These are phyloP conservation scores for Fusarium multiceps DNA, from an alignment of 2,329 filamentous ascomycete genomes.

Conservation along the genomic window DNA sequence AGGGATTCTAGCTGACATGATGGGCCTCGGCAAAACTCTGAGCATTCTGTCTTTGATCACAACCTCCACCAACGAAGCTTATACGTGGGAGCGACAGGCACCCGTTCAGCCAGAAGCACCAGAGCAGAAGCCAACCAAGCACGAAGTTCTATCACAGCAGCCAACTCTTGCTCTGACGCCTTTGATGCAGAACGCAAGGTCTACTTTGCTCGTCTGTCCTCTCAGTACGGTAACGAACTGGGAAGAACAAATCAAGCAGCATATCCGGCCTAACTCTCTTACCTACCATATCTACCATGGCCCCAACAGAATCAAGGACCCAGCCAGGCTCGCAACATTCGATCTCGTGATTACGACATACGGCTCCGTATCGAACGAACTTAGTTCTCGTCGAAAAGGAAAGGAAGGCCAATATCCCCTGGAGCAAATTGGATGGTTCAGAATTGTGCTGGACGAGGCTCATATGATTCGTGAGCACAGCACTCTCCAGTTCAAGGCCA, in stretches of 20 bases:
- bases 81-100: constrained; percentile 66
- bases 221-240: constrained; percentile 94
- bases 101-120: constrained; percentile 62
- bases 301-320: constrained; percentile 75
- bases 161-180: constrained; percentile 61
- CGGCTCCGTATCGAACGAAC: constrained; percentile 84
- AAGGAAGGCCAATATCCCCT: constrained; percentile 73
- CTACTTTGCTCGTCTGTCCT: constrained; percentile 88
- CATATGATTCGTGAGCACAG: constrained; percentile 91
- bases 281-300: constrained; percentile 90
- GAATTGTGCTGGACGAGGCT: constrained; percentile 92
- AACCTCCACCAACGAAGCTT: constrained; percentile 71
- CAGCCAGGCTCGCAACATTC: constrained; percentile 74
- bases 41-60: constrained; percentile 85
- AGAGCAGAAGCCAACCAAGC: constrained; percentile 53
- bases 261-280: constrained; percentile 73
- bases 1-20: constrained; percentile 85
- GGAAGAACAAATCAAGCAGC: constrained; percentile 89
- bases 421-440: constrained; percentile 87
- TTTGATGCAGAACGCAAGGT: constrained; percentile 75
- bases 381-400: constrained; percentile 70
- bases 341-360: constrained; percentile 95
- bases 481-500: constrained; percentile 85
- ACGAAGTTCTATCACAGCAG: constrained; percentile 49
- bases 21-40: constrained; percentile 88